phyloP scores from a whole-genome alignment of 768 basidiomycete species.

The Termitomyces sp. region DNA sequence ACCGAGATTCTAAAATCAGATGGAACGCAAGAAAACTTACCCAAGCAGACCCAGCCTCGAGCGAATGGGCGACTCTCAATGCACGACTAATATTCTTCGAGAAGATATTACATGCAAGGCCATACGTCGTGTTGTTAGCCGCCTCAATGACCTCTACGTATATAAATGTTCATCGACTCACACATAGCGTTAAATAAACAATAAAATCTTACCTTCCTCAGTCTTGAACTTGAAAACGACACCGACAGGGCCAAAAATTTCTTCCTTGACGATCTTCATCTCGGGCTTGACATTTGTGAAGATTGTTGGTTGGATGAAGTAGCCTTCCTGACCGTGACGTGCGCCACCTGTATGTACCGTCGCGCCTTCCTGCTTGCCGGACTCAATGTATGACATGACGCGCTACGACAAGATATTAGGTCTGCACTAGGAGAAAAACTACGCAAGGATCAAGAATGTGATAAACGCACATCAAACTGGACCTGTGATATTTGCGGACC shows the following conservation, averaged over 20 bases:
- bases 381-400: constrained; percentile 70
- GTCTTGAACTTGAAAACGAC: constrained; percentile 66
- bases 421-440: background rate
- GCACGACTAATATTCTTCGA: constrained; percentile 17
- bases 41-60: constrained; percentile 19
- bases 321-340: constrained; percentile 55
- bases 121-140: constrained; percentile 18
- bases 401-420: constrained; percentile 32
- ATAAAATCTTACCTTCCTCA: constrained; percentile 29
- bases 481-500: constrained; percentile 70
- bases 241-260: constrained; percentile 77
- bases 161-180: background rate
- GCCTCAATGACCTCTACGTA: constrained; percentile 18
- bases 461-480: constrained; percentile 54
- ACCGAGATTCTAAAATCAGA: no score
- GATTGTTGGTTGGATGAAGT: constrained; percentile 66
- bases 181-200: constrained; percentile 18
- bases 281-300: constrained; percentile 56
- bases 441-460: no score
- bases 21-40: no score
- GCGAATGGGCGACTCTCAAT: constrained; percentile 16
- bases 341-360: constrained; percentile 56
- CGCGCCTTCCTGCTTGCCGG: constrained; percentile 68
- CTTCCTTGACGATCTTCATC: constrained; percentile 64
- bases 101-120: constrained; percentile 17